Percentiles rank a stretch among this genome's conserved stretches.
Evolutionary conservation across 805 yeast species (phyloP).

Genomic region (Saccharomycopsis babjevae): DNA sequence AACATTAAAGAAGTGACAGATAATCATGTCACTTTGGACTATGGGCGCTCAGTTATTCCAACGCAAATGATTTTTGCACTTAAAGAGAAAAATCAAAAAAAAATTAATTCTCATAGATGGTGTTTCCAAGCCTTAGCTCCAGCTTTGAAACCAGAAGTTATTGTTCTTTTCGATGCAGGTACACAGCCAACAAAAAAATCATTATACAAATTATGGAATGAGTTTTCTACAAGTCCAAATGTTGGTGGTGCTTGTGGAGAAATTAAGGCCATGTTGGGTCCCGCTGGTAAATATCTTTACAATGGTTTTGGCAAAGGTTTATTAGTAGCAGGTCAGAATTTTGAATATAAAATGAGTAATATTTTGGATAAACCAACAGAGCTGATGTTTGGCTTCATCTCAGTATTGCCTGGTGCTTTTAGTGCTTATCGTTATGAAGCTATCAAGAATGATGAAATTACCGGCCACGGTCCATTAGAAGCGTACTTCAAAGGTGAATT

Average conservation of each 20-base stretch:
- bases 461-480: slow-evolving; percentile 48
- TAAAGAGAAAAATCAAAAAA: slow-evolving; percentile 53
- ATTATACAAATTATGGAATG: slow-evolving; percentile 51
- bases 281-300: slow-evolving; percentile 35
- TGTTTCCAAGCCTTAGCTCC: slow-evolving; percentile 55
- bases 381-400: slow-evolving; percentile 52
- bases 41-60: slow-evolving; percentile 47
- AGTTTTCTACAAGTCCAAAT: slow-evolving; percentile 44
- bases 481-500: slow-evolving; percentile 63
- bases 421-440: slow-evolving; percentile 56
- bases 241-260: slow-evolving; percentile 72
- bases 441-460: slow-evolving; percentile 38
- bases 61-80: slow-evolving; percentile 52
- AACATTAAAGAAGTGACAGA: slow-evolving; percentile 34
- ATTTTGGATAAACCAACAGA: slow-evolving; percentile 60
- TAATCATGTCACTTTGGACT: slow-evolving; percentile 40
- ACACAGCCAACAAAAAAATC: slow-evolving; percentile 52
- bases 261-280: slow-evolving; percentile 48
- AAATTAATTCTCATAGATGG: slow-evolving; percentile 62
- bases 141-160: slow-evolving; percentile 47
- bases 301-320: slow-evolving; percentile 32
- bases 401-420: slow-evolving; percentile 61
- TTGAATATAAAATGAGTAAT: slow-evolving; percentile 58
- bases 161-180: slow-evolving; percentile 52
- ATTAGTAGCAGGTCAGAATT: slow-evolving; percentile 54